Evolutionary conservation across 805 yeast genomes (phyloP).

Genomic region (Yarrowia porcina): DNA sequence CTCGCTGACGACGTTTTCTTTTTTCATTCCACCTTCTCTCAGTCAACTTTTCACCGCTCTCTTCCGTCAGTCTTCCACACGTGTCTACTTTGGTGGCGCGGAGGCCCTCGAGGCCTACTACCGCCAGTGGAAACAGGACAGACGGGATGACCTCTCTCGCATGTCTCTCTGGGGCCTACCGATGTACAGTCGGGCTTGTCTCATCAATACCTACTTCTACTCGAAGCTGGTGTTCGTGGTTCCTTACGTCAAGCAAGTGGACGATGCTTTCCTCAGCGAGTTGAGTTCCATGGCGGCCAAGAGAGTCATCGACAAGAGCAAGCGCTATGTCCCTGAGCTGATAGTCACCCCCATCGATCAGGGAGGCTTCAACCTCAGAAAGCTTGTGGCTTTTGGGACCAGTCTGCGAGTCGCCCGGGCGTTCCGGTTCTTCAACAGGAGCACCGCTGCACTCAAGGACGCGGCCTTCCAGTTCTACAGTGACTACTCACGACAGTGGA

Average conservation of each 20-base stretch:
- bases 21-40: too few species aligned
- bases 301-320: not conserved
- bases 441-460: not conserved
- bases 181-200: not conserved
- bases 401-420: not conserved
- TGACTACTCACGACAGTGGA: not conserved
- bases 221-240: not conserved
- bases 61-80: too few species aligned
- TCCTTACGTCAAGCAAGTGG: not conserved
- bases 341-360: not conserved
- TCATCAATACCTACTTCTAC: not conserved
- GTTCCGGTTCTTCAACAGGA: not conserved
- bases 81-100: not conserved
- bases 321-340: too few species aligned
- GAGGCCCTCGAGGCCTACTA: not conserved
- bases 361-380: not conserved
- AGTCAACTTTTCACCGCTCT: too few species aligned
- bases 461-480: not conserved
- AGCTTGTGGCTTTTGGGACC: not conserved
- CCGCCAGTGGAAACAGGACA: not conserved
- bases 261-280: not conserved
- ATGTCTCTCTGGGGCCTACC: not conserved
- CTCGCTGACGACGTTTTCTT: too few species aligned
- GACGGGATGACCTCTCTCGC: not conserved
- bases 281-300: not conserved